These are phyloP conservation scores for Phytophthora idaei DNA, from an alignment of 352 stramenopile genomes.

Conservation along the genomic window DNA sequence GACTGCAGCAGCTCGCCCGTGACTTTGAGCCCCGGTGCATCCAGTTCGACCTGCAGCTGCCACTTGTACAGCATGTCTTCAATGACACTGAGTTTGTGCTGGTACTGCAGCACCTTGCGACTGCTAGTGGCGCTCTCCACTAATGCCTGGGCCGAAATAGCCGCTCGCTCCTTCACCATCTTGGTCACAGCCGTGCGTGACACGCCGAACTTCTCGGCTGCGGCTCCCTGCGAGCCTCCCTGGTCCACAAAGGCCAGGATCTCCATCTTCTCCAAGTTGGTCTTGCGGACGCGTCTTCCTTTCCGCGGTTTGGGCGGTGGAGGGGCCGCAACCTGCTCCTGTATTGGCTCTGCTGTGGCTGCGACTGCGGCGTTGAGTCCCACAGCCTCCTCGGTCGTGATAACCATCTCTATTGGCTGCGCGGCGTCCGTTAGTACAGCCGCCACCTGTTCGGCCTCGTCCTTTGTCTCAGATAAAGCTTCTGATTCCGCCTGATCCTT, in stretches of 20 bases:
- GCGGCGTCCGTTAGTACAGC: constrained; percentile 1
- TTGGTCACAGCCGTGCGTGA: constrained; percentile 85
- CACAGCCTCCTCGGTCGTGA: constrained; percentile 21
- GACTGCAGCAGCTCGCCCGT: constrained; percentile 78
- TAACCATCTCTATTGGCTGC: constrained; percentile 23
- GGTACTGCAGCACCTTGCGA: constrained; percentile 83
- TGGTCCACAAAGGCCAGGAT: constrained; percentile 84
- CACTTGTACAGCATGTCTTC: constrained; percentile 89
- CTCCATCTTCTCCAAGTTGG: constrained; percentile 82
- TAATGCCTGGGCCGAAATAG: constrained; percentile 71
- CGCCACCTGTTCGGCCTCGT: not conserved
- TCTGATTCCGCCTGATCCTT: constrained; percentile 16
- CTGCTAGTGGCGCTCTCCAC: constrained; percentile 69
- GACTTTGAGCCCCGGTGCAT: constrained; percentile 68
- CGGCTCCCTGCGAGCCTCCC: constrained; percentile 73
- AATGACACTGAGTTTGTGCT: constrained; percentile 85
- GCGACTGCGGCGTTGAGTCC: constrained; percentile 18
- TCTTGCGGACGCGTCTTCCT: constrained; percentile 76
- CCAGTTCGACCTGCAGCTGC: constrained; percentile 80
- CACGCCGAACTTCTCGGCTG: constrained; percentile 82
- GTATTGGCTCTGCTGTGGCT: not conserved
- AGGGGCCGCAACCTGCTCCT: constrained; percentile 3
- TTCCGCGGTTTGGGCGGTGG: constrained; percentile 40
- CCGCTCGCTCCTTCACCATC: constrained; percentile 85
- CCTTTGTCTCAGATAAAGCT: constrained; percentile 9